phyloP scores from a whole-genome alignment of 352 stramenopile genomes.

The Phytophthora hybrid region DNA sequence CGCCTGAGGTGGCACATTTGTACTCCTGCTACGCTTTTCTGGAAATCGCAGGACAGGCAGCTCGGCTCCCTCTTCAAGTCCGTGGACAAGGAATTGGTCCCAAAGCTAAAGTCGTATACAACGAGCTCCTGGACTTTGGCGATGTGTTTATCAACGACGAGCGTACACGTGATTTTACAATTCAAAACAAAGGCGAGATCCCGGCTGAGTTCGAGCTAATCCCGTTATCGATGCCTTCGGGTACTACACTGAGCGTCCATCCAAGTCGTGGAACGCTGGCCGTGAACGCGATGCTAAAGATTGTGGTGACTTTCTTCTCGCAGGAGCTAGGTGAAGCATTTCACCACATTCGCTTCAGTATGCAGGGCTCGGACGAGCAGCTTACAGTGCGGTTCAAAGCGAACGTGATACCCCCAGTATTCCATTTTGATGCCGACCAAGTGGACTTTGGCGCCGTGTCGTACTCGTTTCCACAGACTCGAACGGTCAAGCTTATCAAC shows the following conservation, averaged over 20 bases:
- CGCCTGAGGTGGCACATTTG: constrained; percentile 75
- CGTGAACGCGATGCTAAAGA: constrained; percentile 83
- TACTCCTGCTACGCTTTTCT: constrained; percentile 90
- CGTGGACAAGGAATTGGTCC: constrained; percentile 92
- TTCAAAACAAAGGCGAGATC: constrained; percentile 96
- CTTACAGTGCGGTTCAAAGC: constrained; percentile 89
- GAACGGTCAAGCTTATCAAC: constrained; percentile 89
- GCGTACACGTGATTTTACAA: constrained; percentile 89
- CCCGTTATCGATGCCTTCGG: constrained; percentile 43
- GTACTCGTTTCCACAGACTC: constrained; percentile 90
- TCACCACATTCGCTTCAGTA: constrained; percentile 82
- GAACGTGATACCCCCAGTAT: constrained; percentile 93
- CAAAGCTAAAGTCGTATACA: constrained; percentile 93
- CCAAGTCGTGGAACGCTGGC: constrained; percentile 65
- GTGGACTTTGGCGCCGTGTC: constrained; percentile 94
- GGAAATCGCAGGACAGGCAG: constrained; percentile 91
- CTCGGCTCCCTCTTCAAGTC: constrained; percentile 90
- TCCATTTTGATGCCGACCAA: constrained; percentile 91
- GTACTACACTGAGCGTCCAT: constrained; percentile 51
- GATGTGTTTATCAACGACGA: constrained; percentile 95
- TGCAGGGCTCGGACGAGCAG: constrained; percentile 90
- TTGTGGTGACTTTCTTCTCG: constrained; percentile 90
- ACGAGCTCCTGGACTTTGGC: constrained; percentile 94
- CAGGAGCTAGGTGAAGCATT: constrained; percentile 90
- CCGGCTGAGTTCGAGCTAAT: constrained; percentile 79